phyloP scores from a whole-genome alignment of 2,329 filamentous ascomycete species.

The Malbranchea zuffiana region DNA sequence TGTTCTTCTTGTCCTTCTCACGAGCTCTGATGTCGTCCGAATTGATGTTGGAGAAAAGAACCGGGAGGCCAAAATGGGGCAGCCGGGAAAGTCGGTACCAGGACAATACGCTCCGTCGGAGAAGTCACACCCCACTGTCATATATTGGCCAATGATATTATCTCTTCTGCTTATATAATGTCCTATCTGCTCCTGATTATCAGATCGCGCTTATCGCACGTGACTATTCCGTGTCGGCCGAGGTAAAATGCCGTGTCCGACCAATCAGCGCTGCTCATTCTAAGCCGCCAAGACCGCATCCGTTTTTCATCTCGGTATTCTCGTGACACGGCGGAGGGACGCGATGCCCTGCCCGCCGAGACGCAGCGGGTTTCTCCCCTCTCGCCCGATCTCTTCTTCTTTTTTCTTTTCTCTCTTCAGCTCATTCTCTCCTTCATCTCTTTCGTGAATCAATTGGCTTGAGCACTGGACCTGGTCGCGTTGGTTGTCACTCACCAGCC shows the following conservation, averaged over 20 bases:
- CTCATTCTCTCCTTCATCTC: constrained; percentile 1
- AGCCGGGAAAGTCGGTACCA: no score
- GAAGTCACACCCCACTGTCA: no score
- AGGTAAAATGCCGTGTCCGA: constrained; percentile 7
- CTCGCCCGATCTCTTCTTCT: background rate
- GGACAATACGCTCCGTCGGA: no score
- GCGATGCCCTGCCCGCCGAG: background rate
- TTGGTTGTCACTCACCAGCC: background rate
- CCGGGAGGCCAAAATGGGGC: no score
- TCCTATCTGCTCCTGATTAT: no score
- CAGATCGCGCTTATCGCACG: background rate
- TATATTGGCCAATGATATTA: no score
- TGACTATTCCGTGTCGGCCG: constrained; percentile 7
- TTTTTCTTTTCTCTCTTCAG: background rate
- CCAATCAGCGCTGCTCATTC: constrained; percentile 5
- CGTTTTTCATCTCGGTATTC: background rate
- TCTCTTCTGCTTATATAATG: no score
- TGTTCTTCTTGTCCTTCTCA: no score
- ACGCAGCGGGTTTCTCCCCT: background rate
- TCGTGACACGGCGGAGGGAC: background rate
- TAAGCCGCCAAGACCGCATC: no score
- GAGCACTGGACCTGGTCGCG: background rate
- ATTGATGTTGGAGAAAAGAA: no score
- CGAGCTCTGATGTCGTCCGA: no score
- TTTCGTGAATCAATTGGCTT: constrained; percentile 2